Evolutionary conservation across 805 yeast genomes (phyloP).

Genomic region (Grigorovia transvaalensis): DNA sequence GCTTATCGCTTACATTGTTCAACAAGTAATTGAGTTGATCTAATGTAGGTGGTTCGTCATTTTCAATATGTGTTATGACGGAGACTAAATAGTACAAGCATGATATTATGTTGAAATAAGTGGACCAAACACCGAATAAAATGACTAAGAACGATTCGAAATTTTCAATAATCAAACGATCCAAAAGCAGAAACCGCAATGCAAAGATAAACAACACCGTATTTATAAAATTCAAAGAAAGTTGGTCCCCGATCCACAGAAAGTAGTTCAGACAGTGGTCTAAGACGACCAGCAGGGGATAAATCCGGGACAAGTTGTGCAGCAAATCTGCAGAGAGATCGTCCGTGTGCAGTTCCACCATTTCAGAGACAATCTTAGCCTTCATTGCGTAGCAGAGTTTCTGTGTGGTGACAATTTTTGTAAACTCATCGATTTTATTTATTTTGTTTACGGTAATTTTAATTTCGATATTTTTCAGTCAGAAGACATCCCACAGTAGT

Average conservation of each 20-base stretch:
- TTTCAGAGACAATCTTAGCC: background rate
- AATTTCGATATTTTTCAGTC: background rate
- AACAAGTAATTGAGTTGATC: slow-evolving; percentile 22
- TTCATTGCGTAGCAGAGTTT: background rate
- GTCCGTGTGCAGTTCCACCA: background rate
- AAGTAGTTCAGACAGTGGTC: slow-evolving; percentile 19
- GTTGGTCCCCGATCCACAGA: slow-evolving; percentile 23
- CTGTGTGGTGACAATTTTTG: background rate
- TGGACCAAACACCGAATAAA: slow-evolving; percentile 18
- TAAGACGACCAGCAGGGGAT: slow-evolving; percentile 20
- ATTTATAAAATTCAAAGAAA: slow-evolving; percentile 20
- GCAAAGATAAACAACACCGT: slow-evolving; percentile 11
- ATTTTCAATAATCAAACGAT: background rate
- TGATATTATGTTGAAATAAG: slow-evolving; percentile 8
- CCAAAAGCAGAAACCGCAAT: slow-evolving; percentile 6
- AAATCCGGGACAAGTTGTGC: slow-evolving; percentile 5
- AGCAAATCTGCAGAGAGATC: background rate
- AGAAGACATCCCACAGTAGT: background rate
- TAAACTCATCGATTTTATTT: background rate
- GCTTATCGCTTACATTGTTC: slow-evolving; percentile 19
- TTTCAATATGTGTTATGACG: slow-evolving; percentile 11
- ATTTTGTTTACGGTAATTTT: background rate
- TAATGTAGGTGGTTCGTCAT: slow-evolving; percentile 24
- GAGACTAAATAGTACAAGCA: slow-evolving; percentile 15
- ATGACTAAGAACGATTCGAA: slow-evolving; percentile 3